Base-by-base conservation (phyloP, 1,139 yeast species). In the Kurtzmaniella natalensis region DNA sequence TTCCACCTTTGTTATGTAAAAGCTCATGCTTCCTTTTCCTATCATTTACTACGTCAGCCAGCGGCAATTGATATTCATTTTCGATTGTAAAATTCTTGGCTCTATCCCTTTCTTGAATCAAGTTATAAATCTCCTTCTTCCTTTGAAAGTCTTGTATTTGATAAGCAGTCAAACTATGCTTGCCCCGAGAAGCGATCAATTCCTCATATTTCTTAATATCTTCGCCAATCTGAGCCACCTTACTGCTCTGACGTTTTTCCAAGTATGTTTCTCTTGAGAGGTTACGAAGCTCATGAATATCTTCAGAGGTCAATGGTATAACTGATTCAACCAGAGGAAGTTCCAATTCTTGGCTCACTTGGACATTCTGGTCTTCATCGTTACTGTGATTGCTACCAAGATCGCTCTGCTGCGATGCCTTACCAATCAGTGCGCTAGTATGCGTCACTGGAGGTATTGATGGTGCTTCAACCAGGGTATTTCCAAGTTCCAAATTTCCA, bases 101-200 rank as follows among this genome's bases (percentile, higher is more conserved):
- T 60, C 58, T 39, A 72, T 64, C 41, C 64, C 72, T 30, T 57
- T 51, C 28, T 69, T 53, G 18, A 13, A 53, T 45, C 16, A 50
- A 37, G 53, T 59, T 30, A 69, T 58, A 31, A 64, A 65, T 43
- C 65, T 75, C 42, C 66, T 63, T 44, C 72, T 82, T 53, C 23
- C 70, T 59, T 25, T 62, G 61, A 38, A 66, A 65, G 32, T 81
- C 84, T 17, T 64, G 53, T 33, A 45, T 83, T 87, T 28, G 55
- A 51, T 16, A 16, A 11, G 50, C 44, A 2, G 76, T 62, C 20
- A 81, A 51, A 21, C 63, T 58, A 1, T 63, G 57, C 76, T 77
- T 72, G 1, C 81, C 81, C 43, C 68, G 51, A 39, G 52, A 47
- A 28, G 60, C 42, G 16, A 70, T 63, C 44, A 73, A 73, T 10